phyloP scores from a whole-genome alignment of 345 rosid species.

The Ceriops zippeliana region DNA sequence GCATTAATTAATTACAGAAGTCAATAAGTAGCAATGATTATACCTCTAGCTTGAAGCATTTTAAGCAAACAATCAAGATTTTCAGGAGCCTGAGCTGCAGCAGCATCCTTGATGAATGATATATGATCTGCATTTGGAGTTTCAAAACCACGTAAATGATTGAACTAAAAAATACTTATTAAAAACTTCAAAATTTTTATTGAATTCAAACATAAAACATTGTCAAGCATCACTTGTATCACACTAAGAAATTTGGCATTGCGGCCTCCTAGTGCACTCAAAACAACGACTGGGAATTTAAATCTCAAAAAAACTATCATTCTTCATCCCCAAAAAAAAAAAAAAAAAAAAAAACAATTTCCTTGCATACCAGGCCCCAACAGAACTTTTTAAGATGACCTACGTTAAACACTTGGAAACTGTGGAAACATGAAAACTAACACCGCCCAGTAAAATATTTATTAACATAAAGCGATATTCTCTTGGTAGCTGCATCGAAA shows the following conservation, averaged over 20 bases:
- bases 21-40: background rate
- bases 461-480: no score
- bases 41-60: slow-evolving; percentile 75
- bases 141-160: slow-evolving; percentile 10
- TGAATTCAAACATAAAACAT: no score
- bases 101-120: slow-evolving; percentile 70
- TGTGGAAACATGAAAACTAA: no score
- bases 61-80: slow-evolving; percentile 65
- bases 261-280: background rate
- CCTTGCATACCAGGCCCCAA: no score
- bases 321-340: background rate
- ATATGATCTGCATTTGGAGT: slow-evolving; percentile 50
- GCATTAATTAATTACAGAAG: background rate
- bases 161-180: background rate
- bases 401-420: no score
- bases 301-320: background rate
- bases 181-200: background rate
- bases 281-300: background rate
- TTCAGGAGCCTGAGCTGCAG: slow-evolving; percentile 62
- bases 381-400: no score
- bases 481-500: background rate
- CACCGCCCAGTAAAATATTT: no score
- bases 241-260: background rate
- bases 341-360: no score
- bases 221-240: no score